phyloP scores from a whole-genome alignment of 371 early-diverging fungal genomes.

The Mortierella sp. region DNA sequence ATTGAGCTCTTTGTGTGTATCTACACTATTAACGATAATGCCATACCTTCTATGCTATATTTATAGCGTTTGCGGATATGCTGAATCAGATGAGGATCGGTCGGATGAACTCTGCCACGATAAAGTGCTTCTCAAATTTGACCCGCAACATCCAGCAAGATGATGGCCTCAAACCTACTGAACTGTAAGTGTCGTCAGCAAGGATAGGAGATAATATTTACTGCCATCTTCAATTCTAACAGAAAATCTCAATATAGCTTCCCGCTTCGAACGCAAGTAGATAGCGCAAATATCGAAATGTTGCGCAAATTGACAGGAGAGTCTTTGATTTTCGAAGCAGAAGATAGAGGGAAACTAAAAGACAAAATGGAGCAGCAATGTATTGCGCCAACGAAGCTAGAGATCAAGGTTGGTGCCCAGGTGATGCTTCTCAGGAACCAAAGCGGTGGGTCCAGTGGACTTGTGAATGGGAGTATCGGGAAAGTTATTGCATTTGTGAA shows the following conservation, averaged over 20 bases:
- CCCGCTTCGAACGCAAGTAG: constrained; percentile 47
- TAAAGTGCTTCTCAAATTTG: constrained; percentile 59
- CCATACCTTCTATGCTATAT: neutral
- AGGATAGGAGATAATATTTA: neutral
- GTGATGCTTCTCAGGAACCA: constrained; percentile 67
- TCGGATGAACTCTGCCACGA: constrained; percentile 61
- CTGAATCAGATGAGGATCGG: constrained; percentile 75
- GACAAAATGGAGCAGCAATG: constrained; percentile 33
- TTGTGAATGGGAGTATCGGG: constrained; percentile 75
- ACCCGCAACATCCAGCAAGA: constrained; percentile 58
- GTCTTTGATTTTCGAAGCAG: constrained; percentile 19
- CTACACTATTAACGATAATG: neutral
- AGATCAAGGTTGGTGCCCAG: constrained; percentile 67
- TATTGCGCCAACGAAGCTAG: constrained; percentile 43
- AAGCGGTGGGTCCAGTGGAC: constrained; percentile 51
- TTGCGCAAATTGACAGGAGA: constrained; percentile 18
- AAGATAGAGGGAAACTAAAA: constrained; percentile 11
- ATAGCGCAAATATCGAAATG: constrained; percentile 27
- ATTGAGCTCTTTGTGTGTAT: neutral
- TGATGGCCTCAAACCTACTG: constrained; percentile 75
- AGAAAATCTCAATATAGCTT: constrained; percentile 17
- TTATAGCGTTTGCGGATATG: constrained; percentile 65
- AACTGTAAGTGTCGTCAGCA: constrained; percentile 68
- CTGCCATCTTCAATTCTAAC: neutral
- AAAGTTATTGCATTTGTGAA: constrained; percentile 53